phyloP scores from a whole-genome alignment of 768 basidiomycete species.

The Suillus brevipes region DNA sequence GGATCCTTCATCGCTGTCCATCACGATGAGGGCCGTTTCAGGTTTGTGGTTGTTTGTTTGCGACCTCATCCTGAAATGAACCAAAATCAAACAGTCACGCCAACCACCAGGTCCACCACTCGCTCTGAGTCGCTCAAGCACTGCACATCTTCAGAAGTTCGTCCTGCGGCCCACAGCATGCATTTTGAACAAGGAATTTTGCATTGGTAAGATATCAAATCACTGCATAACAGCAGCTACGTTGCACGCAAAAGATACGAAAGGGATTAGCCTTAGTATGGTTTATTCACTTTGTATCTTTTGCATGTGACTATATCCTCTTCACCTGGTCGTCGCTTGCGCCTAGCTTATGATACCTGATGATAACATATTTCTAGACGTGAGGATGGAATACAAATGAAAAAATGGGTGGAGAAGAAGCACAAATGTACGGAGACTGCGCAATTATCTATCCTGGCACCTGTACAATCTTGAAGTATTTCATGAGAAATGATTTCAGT shows the following conservation, averaged over 20 bases:
- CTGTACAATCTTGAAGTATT: neutral
- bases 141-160: neutral
- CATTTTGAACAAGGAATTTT: neutral
- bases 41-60: neutral
- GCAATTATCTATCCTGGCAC: neutral
- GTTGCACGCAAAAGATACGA: neutral
- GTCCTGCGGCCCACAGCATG: neutral
- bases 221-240: neutral
- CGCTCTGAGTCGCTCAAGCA: neutral
- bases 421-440: neutral
- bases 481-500: neutral
- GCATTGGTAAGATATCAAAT: neutral
- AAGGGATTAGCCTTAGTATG: neutral
- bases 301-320: neutral
- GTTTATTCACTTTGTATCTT: neutral
- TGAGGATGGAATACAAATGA: neutral
- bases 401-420: neutral
- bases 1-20: slow-evolving; percentile 28
- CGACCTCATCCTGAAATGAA: neutral
- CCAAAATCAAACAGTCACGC: neutral
- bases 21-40: slow-evolving; percentile 1
- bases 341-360: neutral
- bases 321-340: neutral
- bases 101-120: too few species aligned
- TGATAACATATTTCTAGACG: neutral